Conservation (phyloP, 768 basidiomycete species). For the Leccinum incarnatum region DNA sequence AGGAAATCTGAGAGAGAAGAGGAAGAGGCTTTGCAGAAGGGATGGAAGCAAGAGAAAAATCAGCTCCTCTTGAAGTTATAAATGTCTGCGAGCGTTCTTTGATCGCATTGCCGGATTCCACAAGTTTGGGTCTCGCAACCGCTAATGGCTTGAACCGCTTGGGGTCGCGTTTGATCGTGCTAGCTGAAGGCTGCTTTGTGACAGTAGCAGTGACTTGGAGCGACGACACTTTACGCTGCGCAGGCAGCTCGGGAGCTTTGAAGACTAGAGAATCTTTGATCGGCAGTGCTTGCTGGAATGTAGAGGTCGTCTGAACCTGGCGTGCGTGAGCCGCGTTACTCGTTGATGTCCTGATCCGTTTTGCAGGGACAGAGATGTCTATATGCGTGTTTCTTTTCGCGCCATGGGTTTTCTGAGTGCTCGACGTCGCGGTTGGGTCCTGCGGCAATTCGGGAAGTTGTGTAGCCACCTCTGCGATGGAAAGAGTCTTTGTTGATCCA, state of each 20-base stretch:
- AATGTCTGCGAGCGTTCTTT: background rate
- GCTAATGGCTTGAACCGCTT: conserved; percentile 20
- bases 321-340: background rate
- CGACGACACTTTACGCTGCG: background rate
- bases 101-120: background rate
- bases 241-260: conserved; percentile 7
- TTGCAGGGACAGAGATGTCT: conserved; percentile 10
- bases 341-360: conserved; percentile 12
- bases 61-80: background rate
- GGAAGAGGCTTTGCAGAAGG: conserved; percentile 1
- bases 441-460: background rate
- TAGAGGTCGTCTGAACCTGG: background rate
- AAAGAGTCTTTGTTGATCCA: background rate
- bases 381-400: conserved; percentile 23
- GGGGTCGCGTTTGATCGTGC: background rate
- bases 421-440: background rate
- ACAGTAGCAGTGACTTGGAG: background rate
- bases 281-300: background rate
- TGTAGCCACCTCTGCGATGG: background rate
- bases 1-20: conserved; percentile 41
- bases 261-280: background rate
- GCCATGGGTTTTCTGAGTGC: background rate
- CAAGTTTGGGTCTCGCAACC: background rate
- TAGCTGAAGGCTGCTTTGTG: background rate
- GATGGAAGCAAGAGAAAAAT: background rate